phyloP scores from a whole-genome alignment of 768 basidiomycete species.

The Hebeloma cylindrosporum region DNA sequence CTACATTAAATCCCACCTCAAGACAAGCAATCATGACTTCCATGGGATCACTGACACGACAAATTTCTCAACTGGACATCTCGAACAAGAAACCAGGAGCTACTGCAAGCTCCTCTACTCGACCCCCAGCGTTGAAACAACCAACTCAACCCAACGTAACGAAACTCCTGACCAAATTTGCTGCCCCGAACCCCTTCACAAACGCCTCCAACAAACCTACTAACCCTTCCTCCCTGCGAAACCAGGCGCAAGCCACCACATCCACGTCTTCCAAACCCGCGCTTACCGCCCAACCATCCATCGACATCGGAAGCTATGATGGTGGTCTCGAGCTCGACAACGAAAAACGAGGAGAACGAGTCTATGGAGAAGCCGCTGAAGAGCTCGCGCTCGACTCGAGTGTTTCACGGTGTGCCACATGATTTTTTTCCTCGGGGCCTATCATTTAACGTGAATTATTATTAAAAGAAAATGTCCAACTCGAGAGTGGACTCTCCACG shows the following conservation, averaged over 20 bases:
- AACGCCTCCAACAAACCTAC: slow-evolving; percentile 33
- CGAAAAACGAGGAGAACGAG: slow-evolving; percentile 71
- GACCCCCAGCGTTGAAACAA: slow-evolving; percentile 49
- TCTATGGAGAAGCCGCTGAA: slow-evolving; percentile 76
- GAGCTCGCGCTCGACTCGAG: slow-evolving; percentile 86
- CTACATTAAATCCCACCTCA: no score
- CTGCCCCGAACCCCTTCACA: slow-evolving; percentile 57
- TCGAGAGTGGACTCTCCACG: slow-evolving; percentile 79
- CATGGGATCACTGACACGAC: slow-evolving; percentile 62
- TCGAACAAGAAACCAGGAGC: slow-evolving; percentile 46
- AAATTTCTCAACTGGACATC: slow-evolving; percentile 70
- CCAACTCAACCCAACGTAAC: slow-evolving; percentile 60
- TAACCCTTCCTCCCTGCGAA: slow-evolving; percentile 45
- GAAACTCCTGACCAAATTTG: slow-evolving; percentile 75
- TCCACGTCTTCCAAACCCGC: slow-evolving; percentile 18
- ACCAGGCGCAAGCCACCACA: slow-evolving; percentile 27
- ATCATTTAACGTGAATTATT: not conserved
- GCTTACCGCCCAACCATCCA: slow-evolving; percentile 30
- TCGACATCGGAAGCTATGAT: slow-evolving; percentile 91
- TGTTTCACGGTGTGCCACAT: slow-evolving; percentile 52
- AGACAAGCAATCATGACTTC: slow-evolving; percentile 29
- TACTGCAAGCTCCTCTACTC: slow-evolving; percentile 29
- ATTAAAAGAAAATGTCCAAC: slow-evolving; percentile 62
- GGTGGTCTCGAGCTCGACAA: slow-evolving; percentile 95
- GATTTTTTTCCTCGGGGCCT: not conserved